Conservation (phyloP, 2,329 filamentous ascomycete species). For the Colletotrichum sojae region DNA sequence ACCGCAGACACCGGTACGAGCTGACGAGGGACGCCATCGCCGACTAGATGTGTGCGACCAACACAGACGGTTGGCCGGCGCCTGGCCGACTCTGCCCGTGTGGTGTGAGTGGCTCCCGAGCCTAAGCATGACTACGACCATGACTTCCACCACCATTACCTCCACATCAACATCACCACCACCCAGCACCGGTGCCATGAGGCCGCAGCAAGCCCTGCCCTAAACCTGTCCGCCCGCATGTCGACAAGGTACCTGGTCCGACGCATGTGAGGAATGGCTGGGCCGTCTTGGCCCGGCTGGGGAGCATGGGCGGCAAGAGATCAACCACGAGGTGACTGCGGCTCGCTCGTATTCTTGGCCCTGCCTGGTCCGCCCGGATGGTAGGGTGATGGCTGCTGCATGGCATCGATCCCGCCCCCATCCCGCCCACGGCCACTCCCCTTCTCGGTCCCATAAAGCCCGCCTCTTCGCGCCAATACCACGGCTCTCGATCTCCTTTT, state of each 20-base stretch:
- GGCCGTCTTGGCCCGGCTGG: background rate
- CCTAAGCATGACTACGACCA: background rate
- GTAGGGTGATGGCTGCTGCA: slow-evolving; percentile 42
- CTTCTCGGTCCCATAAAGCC: slow-evolving; percentile 20
- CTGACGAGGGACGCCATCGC: slow-evolving; percentile 3
- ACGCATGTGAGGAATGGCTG: background rate
- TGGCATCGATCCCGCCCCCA: slow-evolving; percentile 6
- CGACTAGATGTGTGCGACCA: background rate
- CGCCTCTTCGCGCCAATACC: background rate
- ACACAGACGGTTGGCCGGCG: slow-evolving; percentile 17
- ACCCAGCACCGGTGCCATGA: slow-evolving; percentile 19
- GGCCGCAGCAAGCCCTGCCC: slow-evolving; percentile 9
- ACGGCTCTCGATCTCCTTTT: background rate
- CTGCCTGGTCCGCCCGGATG: slow-evolving; percentile 40
- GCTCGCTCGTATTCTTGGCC: slow-evolving; percentile 23
- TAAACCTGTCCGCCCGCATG: slow-evolving; percentile 14
- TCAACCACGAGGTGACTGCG: slow-evolving; percentile 28
- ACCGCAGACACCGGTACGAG: slow-evolving; percentile 11
- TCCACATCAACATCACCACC: background rate
- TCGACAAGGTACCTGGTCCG: background rate
- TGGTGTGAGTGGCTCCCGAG: slow-evolving; percentile 15
- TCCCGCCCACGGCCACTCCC: background rate
- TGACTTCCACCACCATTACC: background rate
- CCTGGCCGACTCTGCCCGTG: slow-evolving; percentile 1
- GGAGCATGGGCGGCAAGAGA: slow-evolving; percentile 2